Base-by-base conservation (phyloP, 352 stramenopile species). In the Phytophthora citrophthora region DNA sequence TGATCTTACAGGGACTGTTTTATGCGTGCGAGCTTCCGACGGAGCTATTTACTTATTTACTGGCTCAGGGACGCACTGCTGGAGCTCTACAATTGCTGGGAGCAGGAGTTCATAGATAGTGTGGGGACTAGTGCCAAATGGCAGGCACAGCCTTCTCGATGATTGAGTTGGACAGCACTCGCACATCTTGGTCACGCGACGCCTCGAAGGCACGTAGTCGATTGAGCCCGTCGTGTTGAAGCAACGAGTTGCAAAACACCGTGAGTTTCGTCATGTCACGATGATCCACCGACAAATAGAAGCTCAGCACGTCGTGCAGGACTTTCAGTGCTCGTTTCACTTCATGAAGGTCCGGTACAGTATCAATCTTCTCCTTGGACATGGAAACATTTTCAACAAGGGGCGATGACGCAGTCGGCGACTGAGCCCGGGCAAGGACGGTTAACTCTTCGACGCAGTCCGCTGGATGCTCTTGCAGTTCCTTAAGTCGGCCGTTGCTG, bases 121-220 rank as follows among this genome's bases (percentile, higher is more conserved):
- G 38, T 18, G 34, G 2, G 29, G 29, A 31, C 57, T 73, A 93
- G 71, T 91, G 80, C 84, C 84, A 93, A 62, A 93, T 93, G 39
- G 81, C 74, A 29, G 84, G 82, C 66, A 93, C 84, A 39, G 84
- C 84, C 64, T 90, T 93, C 56, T 93, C 84, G 54, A 93, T 93
- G 59, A 93, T 89, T 43, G 82, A 78, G 58, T 75, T 91, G 6
- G 84, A 82, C 38, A 91, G 72, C 24, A 47, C 50, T 31, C 80
- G 80, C 24, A 90, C 73, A 52, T 89, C 82, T 13, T 70, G 61
- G 53, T 91, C 84, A 9, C 67, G 26, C 0, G 75, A 77, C 12
- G 63, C 61, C 40, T 90, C 76, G n/a, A 93, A 79, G 3, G 76
- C 67, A 24, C 79, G 84, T 18, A 93, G 60, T 43, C 79, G 70